phyloP scores from a whole-genome alignment of 208 protist genomes.

The Acanthamoeba royreba region DNA sequence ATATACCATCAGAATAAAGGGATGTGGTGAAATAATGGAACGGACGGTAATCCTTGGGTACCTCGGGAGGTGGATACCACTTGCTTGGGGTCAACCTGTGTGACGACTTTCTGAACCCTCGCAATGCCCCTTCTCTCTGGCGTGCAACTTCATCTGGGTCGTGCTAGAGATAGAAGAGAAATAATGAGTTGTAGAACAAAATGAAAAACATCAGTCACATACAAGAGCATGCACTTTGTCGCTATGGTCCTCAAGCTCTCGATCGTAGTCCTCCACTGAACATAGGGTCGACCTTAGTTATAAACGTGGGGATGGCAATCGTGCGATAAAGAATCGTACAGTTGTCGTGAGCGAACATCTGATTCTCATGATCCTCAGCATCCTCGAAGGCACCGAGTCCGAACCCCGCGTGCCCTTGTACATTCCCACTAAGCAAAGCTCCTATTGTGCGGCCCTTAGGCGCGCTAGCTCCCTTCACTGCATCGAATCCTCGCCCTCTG shows the following conservation, averaged over 20 bases:
- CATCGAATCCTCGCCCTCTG: background rate
- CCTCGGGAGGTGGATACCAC: background rate
- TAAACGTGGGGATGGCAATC: background rate
- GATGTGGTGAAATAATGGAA: constrained; percentile 17
- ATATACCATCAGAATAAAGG: constrained; percentile 35
- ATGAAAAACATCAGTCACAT: too few species aligned
- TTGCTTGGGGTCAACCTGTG: background rate
- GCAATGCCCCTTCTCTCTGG: background rate
- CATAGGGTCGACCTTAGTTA: too few species aligned
- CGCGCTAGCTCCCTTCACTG: background rate
- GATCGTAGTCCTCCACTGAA: constrained; percentile 12
- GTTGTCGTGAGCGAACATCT: background rate
- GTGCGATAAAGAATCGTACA: too few species aligned
- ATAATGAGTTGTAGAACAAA: too few species aligned
- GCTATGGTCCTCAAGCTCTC: background rate
- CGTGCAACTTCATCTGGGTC: background rate
- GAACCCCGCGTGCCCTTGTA: background rate
- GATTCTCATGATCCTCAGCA: background rate
- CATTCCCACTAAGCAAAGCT: background rate
- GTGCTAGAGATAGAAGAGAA: too few species aligned
- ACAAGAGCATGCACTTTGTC: background rate
- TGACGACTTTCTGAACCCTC: background rate
- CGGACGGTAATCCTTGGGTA: background rate
- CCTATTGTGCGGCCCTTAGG: background rate
- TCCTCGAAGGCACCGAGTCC: constrained; percentile 9